Base-by-base conservation (phyloP, 345 rosid species). In the Lenwebbia sp. region DNA sequence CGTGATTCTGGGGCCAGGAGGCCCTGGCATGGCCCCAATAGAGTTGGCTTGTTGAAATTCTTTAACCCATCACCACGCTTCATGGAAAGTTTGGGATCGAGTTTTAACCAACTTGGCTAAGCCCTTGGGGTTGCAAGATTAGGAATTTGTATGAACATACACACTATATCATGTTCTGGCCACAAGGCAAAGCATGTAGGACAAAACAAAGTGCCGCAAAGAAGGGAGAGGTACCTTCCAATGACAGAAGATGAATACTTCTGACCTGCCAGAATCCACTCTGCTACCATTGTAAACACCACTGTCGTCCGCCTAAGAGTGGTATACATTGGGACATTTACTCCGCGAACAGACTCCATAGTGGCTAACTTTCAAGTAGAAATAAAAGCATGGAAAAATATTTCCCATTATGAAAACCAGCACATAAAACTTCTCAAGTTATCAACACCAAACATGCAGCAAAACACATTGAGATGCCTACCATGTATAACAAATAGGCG, bases 271-370 rank as follows among this genome's bases (percentile, higher is more conserved):
- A 96, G 93, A 92, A 95, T 87, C 87, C 91, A 94, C 90, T 98
- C 99, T 90, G 94, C 91, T 83, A 94, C 87, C 99, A 98, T 96
- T 26, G 99, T 96, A 91, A 98, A 98, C 47, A 92, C 98, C 83
- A 98, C 96, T 2, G 98, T 98, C 2, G 98, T 98, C 87, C 99
- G 95, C 90, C 99, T 94, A 83, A 98, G 97, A 10, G 99, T 95
- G 83, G 99, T 98, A 88, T 98, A 98, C 99, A 98, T 96, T 82
- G 99, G 99, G 89, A 98, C 98, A 92, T 96, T 98, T 76, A 98
- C 99, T 85, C 99, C 99, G 57, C 99, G 98, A 54, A 98, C 91
- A 89, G 99, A 92, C 90, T 95, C 99, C 97, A 98, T 94, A 13
- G 96, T 91, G 75, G 92, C 98, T 92, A 97, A 92, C 98, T 96